Percentiles rank a stretch among this genome's conserved stretches.
phyloP scores from a whole-genome alignment of 306 rosid genomes.

The Malus domestica region ASM211411v1 NC_041798.1:8548001-8548500 shows the following conservation, averaged over 20 bases:
- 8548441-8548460: slow-evolving; percentile 4
- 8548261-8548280: slow-evolving; percentile 16
- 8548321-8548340: slow-evolving; percentile 84
- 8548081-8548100: no score
- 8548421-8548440: slow-evolving; percentile 1
- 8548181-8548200: no score
- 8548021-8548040: no score
- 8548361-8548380: not conserved
- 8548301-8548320: slow-evolving; percentile 74
- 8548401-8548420: slow-evolving; percentile 3
- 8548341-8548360: slow-evolving; percentile 69
- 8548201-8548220: not conserved
- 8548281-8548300: slow-evolving; percentile 99
- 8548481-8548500: not conserved
- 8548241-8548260: not conserved
- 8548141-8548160: no score
- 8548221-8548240: not conserved
- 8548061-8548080: no score
- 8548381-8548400: not conserved
- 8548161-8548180: no score
- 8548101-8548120: no score
- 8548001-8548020: not conserved
- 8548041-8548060: not conserved
- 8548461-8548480: slow-evolving; percentile 14
- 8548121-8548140: no score